Base-by-base conservation (phyloP, 495 filamentous ascomycete species). In the Hyaloscypha variabilis region DNA sequence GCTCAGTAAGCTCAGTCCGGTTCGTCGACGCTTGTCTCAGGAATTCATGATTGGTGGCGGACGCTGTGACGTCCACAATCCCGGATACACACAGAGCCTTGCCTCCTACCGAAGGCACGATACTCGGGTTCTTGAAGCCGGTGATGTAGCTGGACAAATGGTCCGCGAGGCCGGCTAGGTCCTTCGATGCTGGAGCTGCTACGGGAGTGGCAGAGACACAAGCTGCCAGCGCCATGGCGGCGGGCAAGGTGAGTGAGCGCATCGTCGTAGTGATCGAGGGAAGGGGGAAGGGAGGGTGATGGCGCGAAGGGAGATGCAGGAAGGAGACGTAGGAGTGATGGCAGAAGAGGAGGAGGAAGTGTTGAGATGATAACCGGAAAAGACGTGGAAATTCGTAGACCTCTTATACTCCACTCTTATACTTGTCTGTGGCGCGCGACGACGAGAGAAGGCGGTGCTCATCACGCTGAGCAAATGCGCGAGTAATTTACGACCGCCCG, bases 101-200 rank as follows among this genome's bases (percentile, higher is more conserved):
- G 23, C 55, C 55, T 28, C 29, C 29, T 29, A 14, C 29, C 24
- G 55, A 58, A 14, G 55, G 23, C 23, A 8, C 55, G 23, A 58
- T 29, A 21, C 29, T 34, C 8, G 29, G 24, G 31, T 58, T 58
- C 29, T 21, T 50, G 71, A 36, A 51, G 17, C 34, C 54, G 8
- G 8, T 46, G 10, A 19, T 46, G 19, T 46, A 46, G 39, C 39
- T 46, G 19, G 39, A 8, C 19, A 19, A 19, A 46, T 10, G 10
- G 39, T 46, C 19, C 19, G 39, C 19, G 39, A 46, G n/a, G n/a
- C n/a, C n/a, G 19, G 39, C 39, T 46, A 46, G 39, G 39, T 46
- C 19, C 10, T 10, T 46, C 19, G 8, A 19, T 46, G 19, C 39
- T 46, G 10, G 39, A 46, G 19, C n/a, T n/a, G 39, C 8, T 46